These are phyloP conservation scores for Colletotrichum filicis DNA, from an alignment of 2,329 filamentous ascomycete genomes.

Conservation along the genomic window DNA sequence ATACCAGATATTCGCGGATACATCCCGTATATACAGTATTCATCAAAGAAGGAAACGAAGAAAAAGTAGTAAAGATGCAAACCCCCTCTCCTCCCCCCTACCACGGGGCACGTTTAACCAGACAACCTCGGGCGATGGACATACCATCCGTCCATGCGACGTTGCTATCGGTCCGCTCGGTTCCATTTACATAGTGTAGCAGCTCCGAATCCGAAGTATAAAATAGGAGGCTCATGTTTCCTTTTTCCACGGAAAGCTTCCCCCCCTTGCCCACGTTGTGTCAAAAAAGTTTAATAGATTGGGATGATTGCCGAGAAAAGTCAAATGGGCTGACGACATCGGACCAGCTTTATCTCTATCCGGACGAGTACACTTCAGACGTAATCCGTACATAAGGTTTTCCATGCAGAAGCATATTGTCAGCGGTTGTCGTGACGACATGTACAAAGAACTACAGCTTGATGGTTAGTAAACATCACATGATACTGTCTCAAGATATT, in stretches of 20 bases:
- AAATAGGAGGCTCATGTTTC: background rate
- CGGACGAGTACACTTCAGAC: background rate
- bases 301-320: background rate
- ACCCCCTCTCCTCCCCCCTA: too few relatives aligned
- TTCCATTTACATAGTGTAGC: background rate
- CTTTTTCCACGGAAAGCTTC: background rate
- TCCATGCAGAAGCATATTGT: background rate
- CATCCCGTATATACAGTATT: too few relatives aligned
- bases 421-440: background rate
- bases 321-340: background rate
- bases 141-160: too few relatives aligned
- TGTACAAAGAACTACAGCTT: background rate
- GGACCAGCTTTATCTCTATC: background rate
- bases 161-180: conserved; percentile 1
- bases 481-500: too few relatives aligned
- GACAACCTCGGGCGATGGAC: too few relatives aligned
- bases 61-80: too few relatives aligned
- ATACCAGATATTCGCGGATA: too few relatives aligned
- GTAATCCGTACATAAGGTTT: background rate
- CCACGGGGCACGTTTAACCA: too few relatives aligned
- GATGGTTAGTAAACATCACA: background rate
- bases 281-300: background rate
- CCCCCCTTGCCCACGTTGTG: background rate
- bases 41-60: too few relatives aligned
- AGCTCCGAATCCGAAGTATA: background rate